Conservation (phyloP, 2,329 filamentous ascomycete species). For the Pyrenophora seminiperda region DNA sequence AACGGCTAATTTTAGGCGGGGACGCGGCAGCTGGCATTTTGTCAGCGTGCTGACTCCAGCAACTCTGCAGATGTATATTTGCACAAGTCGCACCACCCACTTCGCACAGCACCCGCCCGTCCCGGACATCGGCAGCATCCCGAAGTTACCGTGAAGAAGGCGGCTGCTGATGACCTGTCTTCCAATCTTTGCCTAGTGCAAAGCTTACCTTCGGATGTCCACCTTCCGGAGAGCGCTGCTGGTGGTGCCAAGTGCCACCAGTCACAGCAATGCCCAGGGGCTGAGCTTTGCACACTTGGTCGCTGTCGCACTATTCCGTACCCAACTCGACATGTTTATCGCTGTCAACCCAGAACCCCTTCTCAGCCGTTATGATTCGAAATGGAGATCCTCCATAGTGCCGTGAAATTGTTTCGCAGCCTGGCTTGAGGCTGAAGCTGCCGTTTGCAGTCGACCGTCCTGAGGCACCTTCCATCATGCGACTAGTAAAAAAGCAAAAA, state of each 20-base stretch:
- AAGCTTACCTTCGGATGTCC: background rate
- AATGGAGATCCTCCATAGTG: background rate
- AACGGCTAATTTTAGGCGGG: constrained; percentile 21
- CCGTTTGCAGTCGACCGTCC: background rate
- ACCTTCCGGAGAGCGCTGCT: too few species aligned
- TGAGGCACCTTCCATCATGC: background rate
- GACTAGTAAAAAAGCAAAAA: background rate
- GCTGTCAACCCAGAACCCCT: background rate
- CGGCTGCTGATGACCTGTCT: background rate
- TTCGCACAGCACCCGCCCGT: too few species aligned
- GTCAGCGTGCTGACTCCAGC: background rate
- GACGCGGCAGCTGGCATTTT: constrained; percentile 14
- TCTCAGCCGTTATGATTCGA: background rate
- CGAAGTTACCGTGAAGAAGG: too few species aligned
- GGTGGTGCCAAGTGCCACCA: too few species aligned
- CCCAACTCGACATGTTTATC: background rate
- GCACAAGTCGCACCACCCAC: background rate
- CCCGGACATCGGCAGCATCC: too few species aligned
- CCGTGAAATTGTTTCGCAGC: background rate
- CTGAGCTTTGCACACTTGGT: too few species aligned
- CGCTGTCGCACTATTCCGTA: too few species aligned
- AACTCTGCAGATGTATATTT: background rate
- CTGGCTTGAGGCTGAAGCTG: background rate
- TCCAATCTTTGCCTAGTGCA: background rate
- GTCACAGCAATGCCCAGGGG: too few species aligned